Base-by-base conservation (phyloP, 2,329 filamentous ascomycete genomes). In the Chrysoporthe austroafricana region DNA sequence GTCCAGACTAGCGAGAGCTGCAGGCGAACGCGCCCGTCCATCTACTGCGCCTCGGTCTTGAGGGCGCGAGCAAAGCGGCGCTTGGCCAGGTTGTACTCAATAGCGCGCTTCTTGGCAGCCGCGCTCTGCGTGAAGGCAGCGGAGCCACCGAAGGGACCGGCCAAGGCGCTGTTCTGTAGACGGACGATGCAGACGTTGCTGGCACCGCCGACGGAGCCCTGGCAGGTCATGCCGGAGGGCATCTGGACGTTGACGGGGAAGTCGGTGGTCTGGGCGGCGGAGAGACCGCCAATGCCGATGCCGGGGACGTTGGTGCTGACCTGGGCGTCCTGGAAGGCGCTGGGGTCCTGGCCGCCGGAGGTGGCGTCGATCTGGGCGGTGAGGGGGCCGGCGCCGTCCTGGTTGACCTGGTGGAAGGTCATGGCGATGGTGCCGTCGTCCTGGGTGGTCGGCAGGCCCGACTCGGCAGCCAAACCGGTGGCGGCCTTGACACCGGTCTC, bases 371-470 rank as follows among this genome's bases (percentile, higher is more conserved):
- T 80, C 56, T 81, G 80, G 9, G 88, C 88, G 42, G 80, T 84
- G 60, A 91, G 79, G 1, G 88, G 88, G 1, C 89, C 89, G 0
- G 88, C 89, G 32, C 89, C 89, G 73, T 91, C 89, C 77, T 91
- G 88, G 83, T 91, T 91, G 80, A 91, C 86, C 80, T 91, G 86
- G 76, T 89, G 88, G 80, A 86, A 91, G 69, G 84, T 88, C 84
- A 91, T 84, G 67, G 82, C 84, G 75, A 91, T 80, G 39, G 83
- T 83, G 70, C 89, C 89, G 66, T 88, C 83, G 68, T 90, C 86
- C 26, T 81, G 78, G 67, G 82, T 84, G 4, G 89, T 91, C 9
- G 89, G 89, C 21, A 91, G 79, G 68, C 89, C 88, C 13, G 76
- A 75, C 0, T 76, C 70, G 14, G 85, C 80, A 64, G 88, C 89